A percentile compares a stretch with the other conserved stretches of the same genome.
These are phyloP conservation scores for Exserohilum turcica DNA, from an alignment of 2,329 filamentous ascomycete species.

Conservation along the genomic window DNA sequence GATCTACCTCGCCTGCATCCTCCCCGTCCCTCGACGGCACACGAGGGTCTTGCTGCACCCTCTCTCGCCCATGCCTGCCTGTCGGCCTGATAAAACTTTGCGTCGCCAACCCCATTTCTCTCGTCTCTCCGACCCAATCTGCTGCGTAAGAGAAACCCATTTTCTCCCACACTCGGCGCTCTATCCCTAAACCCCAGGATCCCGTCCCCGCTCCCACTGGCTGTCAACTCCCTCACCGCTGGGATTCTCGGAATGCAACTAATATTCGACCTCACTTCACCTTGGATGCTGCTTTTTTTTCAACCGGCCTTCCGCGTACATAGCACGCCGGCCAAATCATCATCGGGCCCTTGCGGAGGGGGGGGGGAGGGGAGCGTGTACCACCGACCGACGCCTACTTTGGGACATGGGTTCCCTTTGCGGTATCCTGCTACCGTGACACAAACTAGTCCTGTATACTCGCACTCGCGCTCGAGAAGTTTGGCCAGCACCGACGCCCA, in stretches of 20 bases:
- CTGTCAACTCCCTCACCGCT: constrained; percentile 27
- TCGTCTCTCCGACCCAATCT: constrained; percentile 22
- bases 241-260: constrained; percentile 35
- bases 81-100: constrained; percentile 28
- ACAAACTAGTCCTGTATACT: too few relatives aligned
- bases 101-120: constrained; percentile 7
- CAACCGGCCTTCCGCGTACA: constrained; percentile 6
- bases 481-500: constrained; percentile 4
- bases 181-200: constrained; percentile 28
- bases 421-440: not conserved
- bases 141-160: constrained; percentile 31
- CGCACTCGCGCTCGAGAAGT: not conserved
- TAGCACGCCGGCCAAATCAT: constrained; percentile 1
- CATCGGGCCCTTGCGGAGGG: constrained; percentile 5
- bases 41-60: constrained; percentile 13
- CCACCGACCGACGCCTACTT: constrained; percentile 2
- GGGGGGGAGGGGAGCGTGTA: too few relatives aligned
- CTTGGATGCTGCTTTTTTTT: constrained; percentile 9
- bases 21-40: not conserved
- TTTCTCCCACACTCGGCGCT: constrained; percentile 8
- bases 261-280: constrained; percentile 8
- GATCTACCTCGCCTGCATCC: not conserved
- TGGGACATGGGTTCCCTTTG: not conserved
- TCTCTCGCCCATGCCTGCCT: constrained; percentile 15
- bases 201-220: constrained; percentile 30